These are phyloP conservation scores for Alternaria panax DNA, from an alignment of 2,329 filamentous ascomycete genomes.

Conservation along the genomic window DNA sequence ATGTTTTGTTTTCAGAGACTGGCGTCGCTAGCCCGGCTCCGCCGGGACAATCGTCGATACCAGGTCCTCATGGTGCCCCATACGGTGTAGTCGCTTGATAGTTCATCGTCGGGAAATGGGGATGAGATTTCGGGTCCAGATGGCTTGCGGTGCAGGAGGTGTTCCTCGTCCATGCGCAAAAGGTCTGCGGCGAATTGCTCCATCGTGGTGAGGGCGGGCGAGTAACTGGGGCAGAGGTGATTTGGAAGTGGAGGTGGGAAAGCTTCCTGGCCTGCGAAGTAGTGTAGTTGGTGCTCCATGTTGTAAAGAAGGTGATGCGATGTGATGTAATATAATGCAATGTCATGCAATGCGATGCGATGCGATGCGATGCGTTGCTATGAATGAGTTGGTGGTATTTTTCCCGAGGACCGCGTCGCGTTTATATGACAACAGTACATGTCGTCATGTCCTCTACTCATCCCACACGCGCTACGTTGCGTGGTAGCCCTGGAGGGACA, in stretches of 20 bases:
- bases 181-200: slow-evolving; percentile 14
- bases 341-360: too few species aligned
- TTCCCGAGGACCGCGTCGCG: neutral
- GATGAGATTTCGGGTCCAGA: neutral
- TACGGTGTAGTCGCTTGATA: neutral
- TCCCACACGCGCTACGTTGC: slow-evolving; percentile 11
- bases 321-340: neutral
- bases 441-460: slow-evolving; percentile 13
- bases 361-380: neutral
- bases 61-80: slow-evolving; percentile 8
- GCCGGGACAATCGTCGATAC: slow-evolving; percentile 12
- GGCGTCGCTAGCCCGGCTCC: slow-evolving; percentile 5
- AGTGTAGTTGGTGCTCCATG: slow-evolving; percentile 1
- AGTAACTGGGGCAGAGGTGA: slow-evolving; percentile 9
- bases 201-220: slow-evolving; percentile 11
- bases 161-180: slow-evolving; percentile 15
- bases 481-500: slow-evolving; percentile 7
- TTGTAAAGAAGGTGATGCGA: neutral
- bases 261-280: slow-evolving; percentile 9
- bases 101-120: slow-evolving; percentile 7
- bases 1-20: slow-evolving; percentile 9
- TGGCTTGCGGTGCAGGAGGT: slow-evolving; percentile 9
- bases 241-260: slow-evolving; percentile 11
- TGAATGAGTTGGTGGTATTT: neutral
- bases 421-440: slow-evolving; percentile 9